A percentile compares a stretch with the other conserved stretches of the same genome.
Evolutionary conservation across 2,329 filamentous ascomycete species (phyloP).

Genomic region (Fusarium oligoseptatum): DNA sequence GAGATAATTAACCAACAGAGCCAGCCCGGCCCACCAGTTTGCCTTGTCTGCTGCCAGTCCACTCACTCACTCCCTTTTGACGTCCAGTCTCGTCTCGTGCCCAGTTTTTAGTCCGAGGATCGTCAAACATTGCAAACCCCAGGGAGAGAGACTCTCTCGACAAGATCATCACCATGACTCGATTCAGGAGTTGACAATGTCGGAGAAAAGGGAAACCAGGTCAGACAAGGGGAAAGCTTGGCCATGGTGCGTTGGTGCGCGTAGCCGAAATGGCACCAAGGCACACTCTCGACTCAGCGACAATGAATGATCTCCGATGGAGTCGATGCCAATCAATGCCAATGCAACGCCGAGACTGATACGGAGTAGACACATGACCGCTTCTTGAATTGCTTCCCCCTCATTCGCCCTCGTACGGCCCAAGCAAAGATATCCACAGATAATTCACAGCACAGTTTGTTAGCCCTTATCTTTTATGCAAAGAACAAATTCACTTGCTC

Average conservation of each 20-base stretch:
- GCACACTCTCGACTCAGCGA: neutral
- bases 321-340: neutral
- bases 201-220: neutral
- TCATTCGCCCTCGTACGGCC: neutral
- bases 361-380: neutral
- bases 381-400: slow-evolving; percentile 1
- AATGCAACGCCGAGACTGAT: slow-evolving; percentile 2
- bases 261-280: slow-evolving; percentile 3
- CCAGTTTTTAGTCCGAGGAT: neutral
- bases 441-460: neutral
- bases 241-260: neutral
- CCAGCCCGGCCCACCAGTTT: neutral
- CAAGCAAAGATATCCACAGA: neutral
- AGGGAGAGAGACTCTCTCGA: neutral
- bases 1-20: slow-evolving; percentile 1
- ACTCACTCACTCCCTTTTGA: neutral
- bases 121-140: neutral
- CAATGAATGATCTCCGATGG: slow-evolving; percentile 5
- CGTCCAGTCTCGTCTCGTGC: slow-evolving; percentile 1
- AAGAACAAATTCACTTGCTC: neutral
- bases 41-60: neutral
- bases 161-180: neutral
- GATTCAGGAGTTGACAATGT: neutral
- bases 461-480: neutral
- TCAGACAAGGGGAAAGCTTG: neutral